Evolutionary conservation across 2,329 filamentous ascomycete species (phyloP).

Genomic region (Neocucurbitaria cava): DNA sequence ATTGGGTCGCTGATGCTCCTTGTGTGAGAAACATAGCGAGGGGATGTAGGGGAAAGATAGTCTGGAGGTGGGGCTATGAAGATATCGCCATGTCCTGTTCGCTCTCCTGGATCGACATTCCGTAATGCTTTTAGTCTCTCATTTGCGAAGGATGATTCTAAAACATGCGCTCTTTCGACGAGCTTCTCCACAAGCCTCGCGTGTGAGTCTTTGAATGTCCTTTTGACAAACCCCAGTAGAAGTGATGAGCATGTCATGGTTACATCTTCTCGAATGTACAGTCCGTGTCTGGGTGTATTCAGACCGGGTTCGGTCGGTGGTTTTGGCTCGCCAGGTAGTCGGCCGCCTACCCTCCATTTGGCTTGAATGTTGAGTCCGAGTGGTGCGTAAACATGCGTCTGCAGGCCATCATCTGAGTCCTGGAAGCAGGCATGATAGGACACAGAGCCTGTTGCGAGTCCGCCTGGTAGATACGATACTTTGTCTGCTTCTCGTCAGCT

Average conservation of each 20-base stretch:
- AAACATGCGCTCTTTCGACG: slow-evolving; percentile 46
- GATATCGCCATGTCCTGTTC: slow-evolving; percentile 43
- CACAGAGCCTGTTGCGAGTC: slow-evolving; percentile 69
- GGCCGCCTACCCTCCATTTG: slow-evolving; percentile 79
- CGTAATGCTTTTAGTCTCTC: slow-evolving; percentile 40
- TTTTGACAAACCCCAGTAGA: slow-evolving; percentile 79
- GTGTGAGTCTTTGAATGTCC: slow-evolving; percentile 80
- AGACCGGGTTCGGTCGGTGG: slow-evolving; percentile 71
- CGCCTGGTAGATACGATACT: slow-evolving; percentile 76
- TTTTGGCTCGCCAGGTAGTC: slow-evolving; percentile 71
- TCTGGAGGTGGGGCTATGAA: slow-evolving; percentile 47
- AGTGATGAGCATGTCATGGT: slow-evolving; percentile 82
- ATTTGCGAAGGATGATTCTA: slow-evolving; percentile 44
- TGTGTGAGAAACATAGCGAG: slow-evolving; percentile 20
- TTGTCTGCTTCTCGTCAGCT: slow-evolving; percentile 59
- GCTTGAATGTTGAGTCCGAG: slow-evolving; percentile 80
- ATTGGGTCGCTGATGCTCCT: slow-evolving; percentile 32
- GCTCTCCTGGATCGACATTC: slow-evolving; percentile 38
- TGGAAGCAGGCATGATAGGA: slow-evolving; percentile 83
- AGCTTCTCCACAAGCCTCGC: slow-evolving; percentile 68
- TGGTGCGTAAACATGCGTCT: slow-evolving; percentile 85
- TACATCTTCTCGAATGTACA: slow-evolving; percentile 87
- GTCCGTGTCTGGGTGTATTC: slow-evolving; percentile 68
- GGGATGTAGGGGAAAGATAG: slow-evolving; percentile 24
- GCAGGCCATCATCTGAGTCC: slow-evolving; percentile 73